Base-by-base conservation (phyloP, 2,329 filamentous ascomycete species). In the Coniosporium tulheliwenetii region DNA sequence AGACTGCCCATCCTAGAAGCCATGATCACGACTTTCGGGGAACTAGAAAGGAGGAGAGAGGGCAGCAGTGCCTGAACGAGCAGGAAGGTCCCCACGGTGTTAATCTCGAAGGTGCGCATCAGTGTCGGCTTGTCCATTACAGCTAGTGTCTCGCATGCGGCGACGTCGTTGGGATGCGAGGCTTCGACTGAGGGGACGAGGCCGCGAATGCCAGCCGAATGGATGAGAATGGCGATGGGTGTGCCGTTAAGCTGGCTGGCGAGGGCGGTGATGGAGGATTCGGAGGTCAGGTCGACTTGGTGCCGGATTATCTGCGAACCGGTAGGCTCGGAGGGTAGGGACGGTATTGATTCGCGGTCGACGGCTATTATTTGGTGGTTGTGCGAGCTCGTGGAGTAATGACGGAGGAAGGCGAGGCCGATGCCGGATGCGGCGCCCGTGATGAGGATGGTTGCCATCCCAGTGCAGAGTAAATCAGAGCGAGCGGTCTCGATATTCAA, bases 1-100 rank as follows among this genome's bases (percentile, higher is more conserved):
- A 68, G 43, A 10, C 59, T 62, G 3, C 64, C 63, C 65, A 69
- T 67, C 1, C 66, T 53, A 1, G 60, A 63, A 1, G 60, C 60
- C 51, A 69, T 57, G 12, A 68, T 43, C 7, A 68, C 44, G 7
- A 63, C 60, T 44, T 59, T 64, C 0, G 56, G 44, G 5, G 32
- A 2, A 8, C 35, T n/a, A 4, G 43, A 37, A 5, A 41, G 43
- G 5, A 42, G 46, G 0, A 67, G 48, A 30, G 53, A 54, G 0
- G 62, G 59, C 1, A 66, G 37, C 4, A 67, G 49, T 0, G 58
- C 46, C 5, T 50, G 54, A 2, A 68, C 36, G 0, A 64, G 43
- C 8, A 59, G 52, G 43, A 69, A 66, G 0, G 65, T 61, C 1
- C 60, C 65, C 30, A 57, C 54, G 0, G 61, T 53, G 44, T 69